Evolutionary conservation across 2,329 filamentous ascomycete species (phyloP).

Genomic region (Bretziella fagacearum): DNA sequence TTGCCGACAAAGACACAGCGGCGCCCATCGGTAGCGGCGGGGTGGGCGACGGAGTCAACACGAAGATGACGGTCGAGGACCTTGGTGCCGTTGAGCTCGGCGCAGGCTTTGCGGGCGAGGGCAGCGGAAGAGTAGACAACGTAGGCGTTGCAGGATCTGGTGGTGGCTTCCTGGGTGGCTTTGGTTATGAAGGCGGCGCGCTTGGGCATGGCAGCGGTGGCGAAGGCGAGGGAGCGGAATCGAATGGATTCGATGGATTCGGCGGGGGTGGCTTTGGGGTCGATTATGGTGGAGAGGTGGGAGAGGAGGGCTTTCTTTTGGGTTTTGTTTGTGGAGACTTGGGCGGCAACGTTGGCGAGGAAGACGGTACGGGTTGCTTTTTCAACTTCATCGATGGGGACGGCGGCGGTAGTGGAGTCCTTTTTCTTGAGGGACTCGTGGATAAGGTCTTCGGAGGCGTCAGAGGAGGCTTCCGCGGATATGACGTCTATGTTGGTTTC

Average conservation of each 20-base stretch:
- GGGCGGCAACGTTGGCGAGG: slow-evolving; percentile 72
- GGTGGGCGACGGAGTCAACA: slow-evolving; percentile 82
- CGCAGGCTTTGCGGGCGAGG: slow-evolving; percentile 59
- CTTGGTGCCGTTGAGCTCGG: slow-evolving; percentile 65
- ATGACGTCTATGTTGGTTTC: slow-evolving; percentile 31
- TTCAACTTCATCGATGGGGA: slow-evolving; percentile 40
- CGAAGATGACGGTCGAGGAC: slow-evolving; percentile 77
- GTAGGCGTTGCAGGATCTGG: slow-evolving; percentile 87
- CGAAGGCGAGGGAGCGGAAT: slow-evolving; percentile 84
- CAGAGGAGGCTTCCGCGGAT: slow-evolving; percentile 27
- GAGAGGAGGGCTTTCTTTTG: slow-evolving; percentile 60
- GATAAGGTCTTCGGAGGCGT: slow-evolving; percentile 23
- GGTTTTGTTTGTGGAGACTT: slow-evolving; percentile 66
- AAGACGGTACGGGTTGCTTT: slow-evolving; percentile 86
- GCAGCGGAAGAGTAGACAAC: slow-evolving; percentile 64
- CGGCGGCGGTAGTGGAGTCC: not conserved
- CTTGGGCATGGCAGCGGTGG: slow-evolving; percentile 61
- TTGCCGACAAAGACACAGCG: slow-evolving; percentile 95
- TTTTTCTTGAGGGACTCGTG: slow-evolving; percentile 38
- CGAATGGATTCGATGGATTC: slow-evolving; percentile 80
- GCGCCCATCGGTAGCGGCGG: slow-evolving; percentile 62
- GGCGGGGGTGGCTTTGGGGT: slow-evolving; percentile 31
- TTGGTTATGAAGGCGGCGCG: slow-evolving; percentile 88
- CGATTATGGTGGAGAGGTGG: slow-evolving; percentile 63
- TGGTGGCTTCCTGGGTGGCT: slow-evolving; percentile 77